phyloP scores from a whole-genome alignment of 352 stramenopile genomes.

The Phytophthora podocarpi region DNA sequence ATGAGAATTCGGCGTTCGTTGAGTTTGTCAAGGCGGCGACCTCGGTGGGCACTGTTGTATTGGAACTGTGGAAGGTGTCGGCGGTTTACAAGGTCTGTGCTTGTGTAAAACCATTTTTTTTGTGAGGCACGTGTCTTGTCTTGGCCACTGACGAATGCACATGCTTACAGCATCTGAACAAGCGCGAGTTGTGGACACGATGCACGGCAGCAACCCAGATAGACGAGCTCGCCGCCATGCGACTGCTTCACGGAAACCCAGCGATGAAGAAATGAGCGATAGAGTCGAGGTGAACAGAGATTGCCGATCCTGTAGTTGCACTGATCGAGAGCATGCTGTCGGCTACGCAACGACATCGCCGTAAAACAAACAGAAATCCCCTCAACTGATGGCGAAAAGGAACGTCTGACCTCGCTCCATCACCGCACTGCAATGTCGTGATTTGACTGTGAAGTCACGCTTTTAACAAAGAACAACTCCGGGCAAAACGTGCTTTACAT shows the following conservation, averaged over 20 bases:
- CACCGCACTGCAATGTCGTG: not conserved
- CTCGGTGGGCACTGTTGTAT: not conserved
- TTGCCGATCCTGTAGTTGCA: not conserved
- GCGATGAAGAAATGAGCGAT: not conserved
- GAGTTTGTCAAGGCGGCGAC: not conserved
- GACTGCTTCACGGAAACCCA: not conserved
- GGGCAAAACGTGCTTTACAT: not conserved
- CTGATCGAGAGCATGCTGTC: not conserved
- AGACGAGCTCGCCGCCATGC: not conserved
- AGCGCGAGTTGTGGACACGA: not conserved
- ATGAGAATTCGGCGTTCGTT: not conserved
- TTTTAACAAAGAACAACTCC: not conserved
- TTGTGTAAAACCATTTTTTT: too few species aligned
- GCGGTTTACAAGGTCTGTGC: not conserved
- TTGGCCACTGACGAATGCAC: not conserved
- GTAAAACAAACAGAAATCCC: too few species aligned
- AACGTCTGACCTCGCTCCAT: too few species aligned
- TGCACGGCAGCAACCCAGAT: not conserved
- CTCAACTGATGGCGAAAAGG: too few species aligned
- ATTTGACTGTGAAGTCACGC: too few species aligned
- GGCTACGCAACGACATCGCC: not conserved
- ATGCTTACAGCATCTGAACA: not conserved
- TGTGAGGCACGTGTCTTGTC: too few species aligned
- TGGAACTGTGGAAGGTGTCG: constrained; percentile 1
- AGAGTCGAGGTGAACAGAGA: not conserved